Percentiles rank a stretch among this genome's conserved stretches.
phyloP scores from a whole-genome alignment of 139 green algal species.

The Picochlorum sp. region DNA sequence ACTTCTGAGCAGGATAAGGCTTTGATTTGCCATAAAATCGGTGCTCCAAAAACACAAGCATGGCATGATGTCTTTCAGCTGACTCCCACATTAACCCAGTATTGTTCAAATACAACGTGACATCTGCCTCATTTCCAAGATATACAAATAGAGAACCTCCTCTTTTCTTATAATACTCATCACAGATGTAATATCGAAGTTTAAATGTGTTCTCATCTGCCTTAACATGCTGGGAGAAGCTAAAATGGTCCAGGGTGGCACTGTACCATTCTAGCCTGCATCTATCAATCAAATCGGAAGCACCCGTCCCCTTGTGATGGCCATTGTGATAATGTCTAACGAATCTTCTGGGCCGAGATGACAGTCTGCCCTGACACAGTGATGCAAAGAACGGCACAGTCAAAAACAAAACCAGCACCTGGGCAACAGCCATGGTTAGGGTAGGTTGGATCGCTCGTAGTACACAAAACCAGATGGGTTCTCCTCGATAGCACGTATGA shows the following conservation, averaged over 20 bases:
- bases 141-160: constrained; percentile 81
- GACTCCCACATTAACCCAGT: constrained; percentile 63
- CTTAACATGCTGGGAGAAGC: background rate
- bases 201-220: constrained; percentile 36
- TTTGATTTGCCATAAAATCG: constrained; percentile 34
- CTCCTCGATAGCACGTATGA: no score
- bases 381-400: no score
- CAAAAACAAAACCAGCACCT: no score
- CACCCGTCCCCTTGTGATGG: no score
- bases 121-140: constrained; percentile 80
- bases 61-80: constrained; percentile 21
- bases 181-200: constrained; percentile 75
- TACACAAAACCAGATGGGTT: no score
- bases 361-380: no score
- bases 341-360: no score
- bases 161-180: constrained; percentile 40
- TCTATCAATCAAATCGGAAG: background rate
- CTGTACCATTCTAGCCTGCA: background rate
- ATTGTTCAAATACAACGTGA: constrained; percentile 51
- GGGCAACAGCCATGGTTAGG: no score
- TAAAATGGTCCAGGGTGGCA: constrained; percentile 19
- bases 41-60: constrained; percentile 51
- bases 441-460: no score
- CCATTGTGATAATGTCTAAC: no score
- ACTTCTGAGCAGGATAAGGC: constrained; percentile 2